Conservation (phyloP, 768 basidiomycete species). For the Rossbeevera mucosa region DNA sequence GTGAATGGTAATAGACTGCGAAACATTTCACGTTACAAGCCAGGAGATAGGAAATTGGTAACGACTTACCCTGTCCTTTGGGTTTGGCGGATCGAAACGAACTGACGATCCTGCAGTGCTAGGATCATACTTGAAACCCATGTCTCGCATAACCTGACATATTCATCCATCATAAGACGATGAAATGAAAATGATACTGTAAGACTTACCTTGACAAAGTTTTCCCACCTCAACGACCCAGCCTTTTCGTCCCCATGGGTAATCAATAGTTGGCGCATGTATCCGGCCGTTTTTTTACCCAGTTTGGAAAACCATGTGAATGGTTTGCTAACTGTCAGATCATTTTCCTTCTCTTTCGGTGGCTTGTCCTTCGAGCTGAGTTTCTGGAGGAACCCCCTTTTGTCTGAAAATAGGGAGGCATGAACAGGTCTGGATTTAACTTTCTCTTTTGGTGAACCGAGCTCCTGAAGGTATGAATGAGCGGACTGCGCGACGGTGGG, state of each 20-base stretch:
- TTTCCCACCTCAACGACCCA: constrained; percentile 75
- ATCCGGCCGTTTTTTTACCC: constrained; percentile 51
- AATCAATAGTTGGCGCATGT: constrained; percentile 63
- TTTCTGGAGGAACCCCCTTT: constrained; percentile 47
- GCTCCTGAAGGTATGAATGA: constrained; percentile 60
- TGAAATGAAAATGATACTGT: background rate
- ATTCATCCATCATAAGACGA: background rate
- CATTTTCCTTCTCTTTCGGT: constrained; percentile 31
- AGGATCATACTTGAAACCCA: constrained; percentile 72
- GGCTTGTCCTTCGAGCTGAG: constrained; percentile 34
- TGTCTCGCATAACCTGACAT: constrained; percentile 64
- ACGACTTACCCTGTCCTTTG: constrained; percentile 39
- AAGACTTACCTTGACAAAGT: constrained; percentile 59
- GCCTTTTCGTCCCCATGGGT: constrained; percentile 52
- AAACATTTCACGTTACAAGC: background rate
- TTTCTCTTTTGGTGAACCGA: constrained; percentile 53
- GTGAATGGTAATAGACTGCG: constrained; percentile 69
- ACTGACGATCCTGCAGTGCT: constrained; percentile 80
- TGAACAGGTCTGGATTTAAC: constrained; percentile 65
- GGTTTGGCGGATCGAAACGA: constrained; percentile 70
- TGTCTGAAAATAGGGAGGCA: constrained; percentile 45
- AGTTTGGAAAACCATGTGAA: constrained; percentile 54
- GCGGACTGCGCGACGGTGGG: constrained; percentile 60
- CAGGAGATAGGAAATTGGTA: background rate
- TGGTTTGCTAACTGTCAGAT: constrained; percentile 32